phyloP scores from a whole-genome alignment of 345 rosid species.

The Leavenworthia alabamica region DNA sequence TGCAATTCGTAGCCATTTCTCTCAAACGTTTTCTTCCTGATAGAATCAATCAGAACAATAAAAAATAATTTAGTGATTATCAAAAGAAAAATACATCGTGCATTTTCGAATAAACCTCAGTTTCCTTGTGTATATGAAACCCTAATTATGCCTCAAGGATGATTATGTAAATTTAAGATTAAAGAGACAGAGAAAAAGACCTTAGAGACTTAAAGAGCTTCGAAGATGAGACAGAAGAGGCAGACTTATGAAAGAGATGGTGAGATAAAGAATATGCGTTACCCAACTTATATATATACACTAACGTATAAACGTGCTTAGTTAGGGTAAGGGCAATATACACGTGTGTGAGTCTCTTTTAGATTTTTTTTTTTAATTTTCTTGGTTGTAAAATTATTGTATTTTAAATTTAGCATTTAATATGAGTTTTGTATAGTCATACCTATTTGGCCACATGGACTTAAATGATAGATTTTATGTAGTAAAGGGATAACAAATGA shows the following conservation, averaged over 20 bases:
- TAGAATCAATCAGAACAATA: not conserved
- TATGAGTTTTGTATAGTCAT: not conserved
- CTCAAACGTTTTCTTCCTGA: not conserved
- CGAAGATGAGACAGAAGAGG: not conserved
- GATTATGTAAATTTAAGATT: not conserved
- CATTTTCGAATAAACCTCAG: not conserved
- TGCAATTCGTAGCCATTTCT: slow-evolving; percentile 45
- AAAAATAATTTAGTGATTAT: not conserved
- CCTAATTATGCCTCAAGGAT: not conserved
- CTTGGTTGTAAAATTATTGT: not conserved
- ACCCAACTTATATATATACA: not conserved
- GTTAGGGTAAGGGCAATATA: slow-evolving; percentile 9
- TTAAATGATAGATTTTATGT: not conserved
- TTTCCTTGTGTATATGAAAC: not conserved
- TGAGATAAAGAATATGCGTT: slow-evolving; percentile 24
- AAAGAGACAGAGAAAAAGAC: not conserved
- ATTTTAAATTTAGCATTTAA: not conserved
- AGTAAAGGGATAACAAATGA: not conserved
- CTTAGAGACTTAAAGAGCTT: not conserved
- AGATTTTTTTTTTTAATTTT: not conserved
- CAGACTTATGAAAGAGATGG: not conserved
- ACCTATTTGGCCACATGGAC: not conserved
- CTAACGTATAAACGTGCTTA: slow-evolving; percentile 16
- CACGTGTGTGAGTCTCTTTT: slow-evolving; percentile 17
- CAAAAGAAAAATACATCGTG: not conserved